A percentile compares a stretch with the other conserved stretches of the same genome.
These are phyloP conservation scores for Pseudocercospora crystallina DNA, from an alignment of 2,329 filamentous ascomycete species.

Conservation along the genomic window DNA sequence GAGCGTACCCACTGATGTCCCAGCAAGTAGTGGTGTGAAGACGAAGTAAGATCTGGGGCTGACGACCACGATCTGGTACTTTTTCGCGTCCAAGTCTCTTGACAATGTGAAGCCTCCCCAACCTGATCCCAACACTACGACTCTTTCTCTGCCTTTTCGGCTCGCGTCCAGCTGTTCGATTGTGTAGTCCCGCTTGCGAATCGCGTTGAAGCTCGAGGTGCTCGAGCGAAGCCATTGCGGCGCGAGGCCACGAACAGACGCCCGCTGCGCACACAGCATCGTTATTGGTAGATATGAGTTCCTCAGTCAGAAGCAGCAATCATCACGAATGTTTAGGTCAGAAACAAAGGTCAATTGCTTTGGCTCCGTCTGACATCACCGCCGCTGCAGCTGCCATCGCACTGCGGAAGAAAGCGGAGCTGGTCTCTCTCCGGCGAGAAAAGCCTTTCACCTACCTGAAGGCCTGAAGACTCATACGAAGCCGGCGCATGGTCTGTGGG, in stretches of 20 bases:
- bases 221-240: conserved; percentile 1
- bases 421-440: no score
- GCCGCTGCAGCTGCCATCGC: no score
- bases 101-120: conserved; percentile 71
- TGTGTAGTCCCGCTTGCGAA: conserved; percentile 23
- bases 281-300: not conserved
- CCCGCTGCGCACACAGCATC: conserved; percentile 11
- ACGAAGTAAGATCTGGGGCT: conserved; percentile 89
- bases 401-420: no score
- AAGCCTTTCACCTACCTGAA: no score
- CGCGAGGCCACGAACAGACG: conserved; percentile 1
- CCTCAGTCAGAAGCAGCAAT: no score
- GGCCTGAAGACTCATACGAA: no score
- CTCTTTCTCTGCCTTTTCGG: conserved; percentile 49
- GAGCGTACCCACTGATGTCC: conserved; percentile 80
- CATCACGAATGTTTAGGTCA: no score
- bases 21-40: conserved; percentile 81
- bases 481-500: no score
- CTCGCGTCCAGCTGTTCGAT: conserved; percentile 28
- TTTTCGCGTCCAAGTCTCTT: conserved; percentile 66
- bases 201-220: not conserved
- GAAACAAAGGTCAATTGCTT: no score
- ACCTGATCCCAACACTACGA: conserved; percentile 70
- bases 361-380: no score
- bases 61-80: conserved; percentile 72